Conservation (phyloP, 2,329 filamentous ascomycete species). For the Epichloe hybrida region DNA sequence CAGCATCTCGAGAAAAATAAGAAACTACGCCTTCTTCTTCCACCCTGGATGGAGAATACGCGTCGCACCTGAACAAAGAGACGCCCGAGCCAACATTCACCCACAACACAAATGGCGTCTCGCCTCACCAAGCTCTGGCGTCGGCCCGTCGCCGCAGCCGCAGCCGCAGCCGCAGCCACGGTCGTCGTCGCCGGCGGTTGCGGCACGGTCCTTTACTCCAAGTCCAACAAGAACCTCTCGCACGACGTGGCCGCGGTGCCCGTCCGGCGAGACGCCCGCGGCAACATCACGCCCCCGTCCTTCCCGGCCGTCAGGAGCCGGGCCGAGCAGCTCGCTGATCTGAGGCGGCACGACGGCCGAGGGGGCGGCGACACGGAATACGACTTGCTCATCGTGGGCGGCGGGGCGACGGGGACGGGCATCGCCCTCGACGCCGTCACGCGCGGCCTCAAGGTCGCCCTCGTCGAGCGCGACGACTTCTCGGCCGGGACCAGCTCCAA, state of each 20-base stretch:
- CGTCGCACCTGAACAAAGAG: not conserved
- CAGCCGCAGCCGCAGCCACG: slow-evolving; percentile 16
- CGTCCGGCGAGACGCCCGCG: slow-evolving; percentile 21
- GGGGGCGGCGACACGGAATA: slow-evolving; percentile 33
- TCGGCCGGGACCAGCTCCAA: slow-evolving; percentile 72
- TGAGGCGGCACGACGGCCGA: slow-evolving; percentile 20
- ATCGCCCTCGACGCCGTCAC: slow-evolving; percentile 73
- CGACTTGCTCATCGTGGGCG: slow-evolving; percentile 67
- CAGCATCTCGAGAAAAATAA: no score
- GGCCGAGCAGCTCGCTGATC: slow-evolving; percentile 25
- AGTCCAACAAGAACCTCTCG: slow-evolving; percentile 16
- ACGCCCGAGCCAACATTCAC: not conserved
- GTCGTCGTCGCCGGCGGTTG: slow-evolving; percentile 15
- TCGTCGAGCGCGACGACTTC: slow-evolving; percentile 76
- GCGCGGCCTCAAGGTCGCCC: slow-evolving; percentile 62
- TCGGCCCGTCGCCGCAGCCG: slow-evolving; percentile 20
- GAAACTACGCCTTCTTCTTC: no score
- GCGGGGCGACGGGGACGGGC: slow-evolving; percentile 65
- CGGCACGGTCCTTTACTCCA: slow-evolving; percentile 18
- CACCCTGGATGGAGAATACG: no score
- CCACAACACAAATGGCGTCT: slow-evolving; percentile 19
- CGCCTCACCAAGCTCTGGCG: slow-evolving; percentile 22
- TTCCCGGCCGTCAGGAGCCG: slow-evolving; percentile 23
- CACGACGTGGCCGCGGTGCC: slow-evolving; percentile 20
- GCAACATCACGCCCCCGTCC: slow-evolving; percentile 25